phyloP scores from a whole-genome alignment of 306 rosid genomes.

The Neltuma alba region DNA sequence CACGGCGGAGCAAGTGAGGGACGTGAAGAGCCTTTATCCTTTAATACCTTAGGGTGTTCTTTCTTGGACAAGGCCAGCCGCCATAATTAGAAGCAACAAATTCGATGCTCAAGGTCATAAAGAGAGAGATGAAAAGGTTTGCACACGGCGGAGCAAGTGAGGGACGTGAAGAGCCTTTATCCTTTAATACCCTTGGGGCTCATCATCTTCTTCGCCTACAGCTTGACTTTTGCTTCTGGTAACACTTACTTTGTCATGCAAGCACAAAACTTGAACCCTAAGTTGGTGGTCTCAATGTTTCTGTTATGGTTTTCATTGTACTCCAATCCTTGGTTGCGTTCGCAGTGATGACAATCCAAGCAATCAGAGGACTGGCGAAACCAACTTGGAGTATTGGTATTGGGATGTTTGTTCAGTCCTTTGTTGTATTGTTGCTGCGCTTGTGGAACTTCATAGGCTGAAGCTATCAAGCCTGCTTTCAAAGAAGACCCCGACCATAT shows the following conservation, averaged over 20 bases:
- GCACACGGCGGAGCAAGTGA: conserved; percentile 1
- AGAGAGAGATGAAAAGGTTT: neutral
- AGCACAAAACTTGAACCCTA: neutral
- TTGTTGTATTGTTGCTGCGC: neutral
- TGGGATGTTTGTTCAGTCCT: conserved; percentile 24
- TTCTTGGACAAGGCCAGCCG: conserved; percentile 5
- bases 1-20: no score
- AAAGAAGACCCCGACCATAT: neutral
- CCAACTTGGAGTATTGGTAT: neutral
- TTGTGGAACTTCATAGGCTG: neutral
- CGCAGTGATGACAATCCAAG: neutral
- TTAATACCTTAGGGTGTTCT: no score
- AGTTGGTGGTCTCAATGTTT: neutral
- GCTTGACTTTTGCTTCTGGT: neutral
- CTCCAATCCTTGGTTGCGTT: neutral
- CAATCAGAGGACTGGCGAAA: neutral
- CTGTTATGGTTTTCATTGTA: neutral
- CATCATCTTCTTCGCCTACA: neutral
- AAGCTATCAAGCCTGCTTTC: neutral
- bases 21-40: no score
- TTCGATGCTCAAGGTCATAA: neutral
- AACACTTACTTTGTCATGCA: neutral
- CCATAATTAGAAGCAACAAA: neutral
- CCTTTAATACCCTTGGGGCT: neutral
- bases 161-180: neutral